Percentiles rank a stretch among this genome's conserved stretches.
Conservation (phyloP, 2,329 filamentous ascomycete species). For the Septoria petroselini region DNA sequence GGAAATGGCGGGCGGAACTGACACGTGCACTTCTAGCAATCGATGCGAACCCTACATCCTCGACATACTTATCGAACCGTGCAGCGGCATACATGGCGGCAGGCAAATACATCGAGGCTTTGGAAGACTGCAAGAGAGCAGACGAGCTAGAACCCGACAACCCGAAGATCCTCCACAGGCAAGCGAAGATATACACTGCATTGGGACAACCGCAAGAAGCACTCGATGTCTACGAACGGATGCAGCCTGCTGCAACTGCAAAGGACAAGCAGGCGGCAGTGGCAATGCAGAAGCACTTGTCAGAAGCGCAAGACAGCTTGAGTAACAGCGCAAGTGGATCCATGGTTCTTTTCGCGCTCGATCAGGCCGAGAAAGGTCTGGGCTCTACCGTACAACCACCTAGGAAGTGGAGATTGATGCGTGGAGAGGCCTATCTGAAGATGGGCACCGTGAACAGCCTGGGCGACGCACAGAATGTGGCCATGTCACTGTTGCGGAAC, state of each 20-base stretch:
- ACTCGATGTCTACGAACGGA: slow-evolving; percentile 73
- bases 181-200: slow-evolving; percentile 85
- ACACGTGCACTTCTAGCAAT: slow-evolving; percentile 61
- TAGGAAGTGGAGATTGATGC: slow-evolving; percentile 89
- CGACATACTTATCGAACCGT: slow-evolving; percentile 91
- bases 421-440: slow-evolving; percentile 85
- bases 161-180: slow-evolving; percentile 79
- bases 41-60: slow-evolving; percentile 76
- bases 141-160: slow-evolving; percentile 82
- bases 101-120: slow-evolving; percentile 70
- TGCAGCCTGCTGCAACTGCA: slow-evolving; percentile 73
- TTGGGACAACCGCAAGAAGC: slow-evolving; percentile 85
- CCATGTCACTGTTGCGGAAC: slow-evolving; percentile 77
- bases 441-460: slow-evolving; percentile 87
- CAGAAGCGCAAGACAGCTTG: slow-evolving; percentile 74
- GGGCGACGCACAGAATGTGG: slow-evolving; percentile 88
- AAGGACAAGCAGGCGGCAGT: slow-evolving; percentile 82
- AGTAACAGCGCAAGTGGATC: slow-evolving; percentile 74
- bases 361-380: slow-evolving; percentile 80
- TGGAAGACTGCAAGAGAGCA: slow-evolving; percentile 82
- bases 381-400: slow-evolving; percentile 74
- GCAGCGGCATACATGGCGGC: slow-evolving; percentile 92
- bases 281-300: slow-evolving; percentile 79
- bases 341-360: slow-evolving; percentile 87
- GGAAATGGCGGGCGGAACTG: slow-evolving; percentile 25